These are phyloP conservation scores for Mesembryanthemum crystallinum DNA, from an alignment of 148 eudicot genomes.

Conservation along the genomic window DNA sequence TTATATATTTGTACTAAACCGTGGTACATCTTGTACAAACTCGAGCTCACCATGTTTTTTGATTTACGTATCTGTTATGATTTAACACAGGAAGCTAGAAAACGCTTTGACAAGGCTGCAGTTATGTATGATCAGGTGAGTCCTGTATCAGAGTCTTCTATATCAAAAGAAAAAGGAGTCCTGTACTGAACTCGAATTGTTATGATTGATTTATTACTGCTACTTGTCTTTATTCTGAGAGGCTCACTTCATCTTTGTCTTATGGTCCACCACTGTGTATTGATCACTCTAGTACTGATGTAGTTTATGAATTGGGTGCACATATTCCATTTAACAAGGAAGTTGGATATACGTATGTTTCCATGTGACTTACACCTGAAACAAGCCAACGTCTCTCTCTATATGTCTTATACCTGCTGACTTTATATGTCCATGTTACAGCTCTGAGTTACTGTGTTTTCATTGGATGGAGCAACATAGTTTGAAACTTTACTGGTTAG, in stretches of 20 bases:
- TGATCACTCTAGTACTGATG: background rate
- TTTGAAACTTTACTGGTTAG: background rate
- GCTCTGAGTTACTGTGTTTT: background rate
- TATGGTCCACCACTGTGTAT: background rate
- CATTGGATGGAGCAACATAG: background rate
- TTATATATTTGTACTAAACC: background rate
- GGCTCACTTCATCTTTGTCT: background rate
- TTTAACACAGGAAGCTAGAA: constrained; percentile 78
- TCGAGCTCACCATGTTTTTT: background rate
- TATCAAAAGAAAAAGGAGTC: too few relatives aligned
- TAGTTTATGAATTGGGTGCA: background rate
- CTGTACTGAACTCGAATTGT: background rate
- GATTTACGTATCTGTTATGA: constrained; percentile 9
- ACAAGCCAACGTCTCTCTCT: background rate
- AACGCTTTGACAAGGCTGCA: constrained; percentile 89
- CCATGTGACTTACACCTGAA: background rate
- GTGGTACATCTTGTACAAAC: background rate
- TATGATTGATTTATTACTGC: background rate
- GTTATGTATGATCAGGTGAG: constrained; percentile 70
- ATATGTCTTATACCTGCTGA: background rate
- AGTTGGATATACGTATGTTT: background rate
- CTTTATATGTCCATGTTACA: background rate
- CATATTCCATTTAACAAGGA: background rate
- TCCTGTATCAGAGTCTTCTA: constrained; percentile 3
- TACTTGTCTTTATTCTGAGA: background rate